These are phyloP conservation scores for Nidularia pulvinata DNA, from an alignment of 768 basidiomycete genomes.

Conservation along the genomic window DNA sequence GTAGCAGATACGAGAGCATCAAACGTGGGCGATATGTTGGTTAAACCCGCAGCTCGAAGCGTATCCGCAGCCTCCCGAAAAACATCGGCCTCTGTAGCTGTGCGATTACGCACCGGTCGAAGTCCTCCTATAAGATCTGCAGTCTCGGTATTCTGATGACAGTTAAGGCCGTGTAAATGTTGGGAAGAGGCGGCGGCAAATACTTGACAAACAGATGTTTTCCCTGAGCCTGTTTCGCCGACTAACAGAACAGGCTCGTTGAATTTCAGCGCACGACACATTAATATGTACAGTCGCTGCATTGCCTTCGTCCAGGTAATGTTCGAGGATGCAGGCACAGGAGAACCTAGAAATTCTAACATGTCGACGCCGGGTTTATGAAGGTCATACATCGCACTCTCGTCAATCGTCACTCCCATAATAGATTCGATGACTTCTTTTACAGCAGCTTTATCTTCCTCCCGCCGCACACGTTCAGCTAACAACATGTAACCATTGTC, in stretches of 20 bases:
- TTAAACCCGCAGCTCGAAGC: constrained; percentile 40
- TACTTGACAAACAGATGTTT: constrained; percentile 95
- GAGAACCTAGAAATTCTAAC: constrained; percentile 52
- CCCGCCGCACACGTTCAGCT: constrained; percentile 83
- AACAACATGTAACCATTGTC: constrained; percentile 98
- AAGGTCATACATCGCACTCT: constrained; percentile 64
- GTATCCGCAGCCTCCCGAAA: constrained; percentile 36
- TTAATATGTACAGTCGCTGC: constrained; percentile 84
- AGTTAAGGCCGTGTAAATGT: constrained; percentile 77
- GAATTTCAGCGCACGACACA: constrained; percentile 82
- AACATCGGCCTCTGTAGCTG: constrained; percentile 48
- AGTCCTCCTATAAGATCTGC: constrained; percentile 95
- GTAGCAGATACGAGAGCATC: constrained; percentile 23
- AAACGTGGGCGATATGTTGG: constrained; percentile 13
- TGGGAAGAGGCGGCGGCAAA: constrained; percentile 69
- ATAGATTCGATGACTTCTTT: constrained; percentile 91
- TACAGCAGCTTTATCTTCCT: constrained; percentile 86
- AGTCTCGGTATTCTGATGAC: constrained; percentile 98
- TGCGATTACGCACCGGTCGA: constrained; percentile 82
- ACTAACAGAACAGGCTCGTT: constrained; percentile 96
- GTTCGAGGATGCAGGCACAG: constrained; percentile 43
- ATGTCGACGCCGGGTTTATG: constrained; percentile 37
- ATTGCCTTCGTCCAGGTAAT: constrained; percentile 94
- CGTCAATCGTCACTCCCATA: constrained; percentile 88
- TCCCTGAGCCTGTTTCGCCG: constrained; percentile 96